Evolutionary conservation across 345 rosid species (phyloP), one percentile per base, ranked within the genome.

Genomic region (Gossypium raimondii): DNA sequence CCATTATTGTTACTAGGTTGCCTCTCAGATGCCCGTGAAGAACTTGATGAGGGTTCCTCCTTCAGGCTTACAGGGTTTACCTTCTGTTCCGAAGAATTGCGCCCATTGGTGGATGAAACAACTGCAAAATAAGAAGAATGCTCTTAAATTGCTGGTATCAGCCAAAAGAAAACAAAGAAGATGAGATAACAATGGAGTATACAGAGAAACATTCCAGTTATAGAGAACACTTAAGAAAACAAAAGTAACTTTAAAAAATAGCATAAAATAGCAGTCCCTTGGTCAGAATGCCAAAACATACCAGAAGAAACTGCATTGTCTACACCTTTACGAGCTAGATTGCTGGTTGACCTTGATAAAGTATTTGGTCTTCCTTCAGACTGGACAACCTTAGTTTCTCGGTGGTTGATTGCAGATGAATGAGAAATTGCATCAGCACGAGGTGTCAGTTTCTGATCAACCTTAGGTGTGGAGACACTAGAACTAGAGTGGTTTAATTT

Each of bases 1-100:
- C 83, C 93, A 83, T 77, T 75, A 63, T 69, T 64, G 47, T 75
- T 81, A 81, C 72, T 77, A 51, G 83, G 68, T 55, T 72, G 83
- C 76, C 76, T 88, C 76, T 89, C 92, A 65, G 77, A 84, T 24
- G 81, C 67, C 84, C 82, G 67, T n/a, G 90, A 86, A 73, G 86
- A 85, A 84, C 88, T 76, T 61, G 92, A 84, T 52, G 80, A 75
- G 5, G 85, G 86, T 68, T 91, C 96, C 73, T 93, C 92, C 85
- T 84, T 87, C 20, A 79, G 81, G 78, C 77, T 82, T 45, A 81
- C 70, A 72, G 82, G 82, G 78, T 81, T 84, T 57, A 81, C 70
- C 82, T 78, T 87, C 66, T 85, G 86, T 75, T 87, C 94, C 72
- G 87, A 77, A 53, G 77, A 77, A 80, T 51, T 80, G 65, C 69